A percentile compares a stretch with the other conserved stretches of the same genome.
phyloP scores from a whole-genome alignment of 495 filamentous ascomycete genomes.

The Talaromyces proteolyticus region DNA sequence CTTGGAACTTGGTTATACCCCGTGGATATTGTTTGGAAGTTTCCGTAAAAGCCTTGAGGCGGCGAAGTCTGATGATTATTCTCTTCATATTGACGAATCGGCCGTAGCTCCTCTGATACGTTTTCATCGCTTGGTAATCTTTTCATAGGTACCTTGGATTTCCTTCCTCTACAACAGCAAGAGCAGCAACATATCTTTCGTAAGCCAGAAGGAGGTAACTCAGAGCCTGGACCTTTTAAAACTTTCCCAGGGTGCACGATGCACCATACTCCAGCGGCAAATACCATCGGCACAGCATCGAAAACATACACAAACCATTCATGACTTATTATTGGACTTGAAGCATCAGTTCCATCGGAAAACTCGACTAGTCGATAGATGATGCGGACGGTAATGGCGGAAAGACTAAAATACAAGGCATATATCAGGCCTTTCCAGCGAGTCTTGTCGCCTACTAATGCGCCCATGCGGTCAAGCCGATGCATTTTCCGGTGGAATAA shows the following conservation, averaged over 20 bases:
- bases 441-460: constrained; percentile 5
- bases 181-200: no score
- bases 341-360: constrained; percentile 27
- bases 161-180: no score
- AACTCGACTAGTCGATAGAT: constrained; percentile 54
- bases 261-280: constrained; percentile 37
- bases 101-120: no score
- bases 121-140: no score
- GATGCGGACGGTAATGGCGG: constrained; percentile 45
- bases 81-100: no score
- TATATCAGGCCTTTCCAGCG: constrained; percentile 40
- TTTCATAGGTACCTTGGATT: no score
- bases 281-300: constrained; percentile 50
- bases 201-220: neutral
- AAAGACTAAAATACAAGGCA: constrained; percentile 42
- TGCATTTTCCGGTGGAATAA: constrained; percentile 38
- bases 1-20: no score
- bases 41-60: no score
- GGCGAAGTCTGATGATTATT: no score
- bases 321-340: constrained; percentile 39
- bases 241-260: constrained; percentile 46
- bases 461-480: constrained; percentile 26
- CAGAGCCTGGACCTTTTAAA: constrained; percentile 35
- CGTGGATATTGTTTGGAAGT: no score
- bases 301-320: constrained; percentile 48